A percentile compares a stretch with the other conserved stretches of the same genome.
These are phyloP conservation scores for Neurospora tetrasperma DNA, from an alignment of 495 filamentous ascomycete genomes.

Conservation along the genomic window DNA sequence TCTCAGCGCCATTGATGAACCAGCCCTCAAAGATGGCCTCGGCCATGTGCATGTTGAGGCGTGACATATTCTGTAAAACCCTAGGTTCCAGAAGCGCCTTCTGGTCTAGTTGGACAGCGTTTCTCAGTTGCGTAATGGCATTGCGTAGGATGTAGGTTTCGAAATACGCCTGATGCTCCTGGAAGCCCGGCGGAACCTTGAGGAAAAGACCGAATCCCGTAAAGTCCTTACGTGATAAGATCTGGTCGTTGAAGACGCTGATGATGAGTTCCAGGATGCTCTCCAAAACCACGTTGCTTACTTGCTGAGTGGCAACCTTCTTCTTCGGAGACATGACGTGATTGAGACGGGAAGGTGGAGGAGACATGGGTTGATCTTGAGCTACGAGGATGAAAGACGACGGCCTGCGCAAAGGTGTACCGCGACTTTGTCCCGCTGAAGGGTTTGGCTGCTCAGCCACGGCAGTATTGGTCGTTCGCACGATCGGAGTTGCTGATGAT, in stretches of 20 bases:
- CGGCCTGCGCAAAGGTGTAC: conserved; percentile 53
- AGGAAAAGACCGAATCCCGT: conserved; percentile 76
- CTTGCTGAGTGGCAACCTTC: conserved; percentile 36
- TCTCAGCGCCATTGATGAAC: conserved; percentile 79
- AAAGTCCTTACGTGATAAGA: conserved; percentile 80
- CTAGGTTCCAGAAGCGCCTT: conserved; percentile 68
- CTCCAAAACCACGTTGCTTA: conserved; percentile 62
- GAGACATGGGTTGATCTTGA: conserved; percentile 43
- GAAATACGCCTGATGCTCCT: conserved; percentile 90
- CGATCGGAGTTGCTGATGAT: conserved; percentile 44
- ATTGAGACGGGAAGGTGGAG: conserved; percentile 52
- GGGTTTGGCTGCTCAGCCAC: conserved; percentile 29
- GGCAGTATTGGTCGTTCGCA: conserved; percentile 59
- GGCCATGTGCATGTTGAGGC: conserved; percentile 65
- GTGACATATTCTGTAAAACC: conserved; percentile 73
- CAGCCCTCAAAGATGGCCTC: conserved; percentile 93
- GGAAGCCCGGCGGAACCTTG: conserved; percentile 84
- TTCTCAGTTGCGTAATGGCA: conserved; percentile 59
- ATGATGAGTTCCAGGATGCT: conserved; percentile 64
- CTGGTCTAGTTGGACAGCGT: conserved; percentile 57
- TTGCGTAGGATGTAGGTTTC: conserved; percentile 79
- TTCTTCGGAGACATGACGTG: conserved; percentile 50
- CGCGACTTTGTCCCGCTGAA: conserved; percentile 33
- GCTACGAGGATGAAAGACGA: conserved; percentile 88
- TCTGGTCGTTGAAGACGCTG: conserved; percentile 69